Conservation (phyloP, 208 protist species). For the Naegleria gruberi region DNA sequence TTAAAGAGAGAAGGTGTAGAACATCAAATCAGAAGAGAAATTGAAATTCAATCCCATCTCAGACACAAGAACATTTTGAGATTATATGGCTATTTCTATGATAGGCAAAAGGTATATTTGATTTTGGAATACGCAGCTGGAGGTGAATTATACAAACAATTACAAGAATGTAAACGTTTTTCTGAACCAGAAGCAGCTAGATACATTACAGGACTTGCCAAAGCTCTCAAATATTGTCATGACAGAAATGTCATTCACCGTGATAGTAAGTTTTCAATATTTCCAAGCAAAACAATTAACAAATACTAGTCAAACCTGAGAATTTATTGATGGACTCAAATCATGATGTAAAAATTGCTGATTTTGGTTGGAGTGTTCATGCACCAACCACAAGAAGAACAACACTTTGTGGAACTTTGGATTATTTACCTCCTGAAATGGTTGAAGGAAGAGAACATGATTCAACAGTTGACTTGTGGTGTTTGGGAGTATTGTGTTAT, state of each 20-base stretch:
- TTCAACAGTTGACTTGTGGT: constrained; percentile 84
- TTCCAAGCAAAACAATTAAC: neutral
- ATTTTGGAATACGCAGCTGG: constrained; percentile 96
- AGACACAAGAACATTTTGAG: constrained; percentile 95
- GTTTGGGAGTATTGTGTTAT: constrained; percentile 91
- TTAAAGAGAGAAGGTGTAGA: constrained; percentile 85
- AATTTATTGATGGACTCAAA: neutral
- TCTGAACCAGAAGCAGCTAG: constrained; percentile 62
- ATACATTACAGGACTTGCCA: neutral
- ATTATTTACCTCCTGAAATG: constrained; percentile 99
- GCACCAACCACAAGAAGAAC: constrained; percentile 77
- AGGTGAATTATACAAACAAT: constrained; percentile 95
- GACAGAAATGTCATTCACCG: constrained; percentile 91
- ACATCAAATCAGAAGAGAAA: constrained; percentile 93
- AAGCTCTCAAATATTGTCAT: constrained; percentile 90
- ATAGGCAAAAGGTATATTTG: constrained; percentile 91
- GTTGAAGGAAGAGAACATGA: constrained; percentile 75
- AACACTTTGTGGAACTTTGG: constrained; percentile 93
- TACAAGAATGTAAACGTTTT: constrained; percentile 75
- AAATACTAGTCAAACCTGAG: neutral
- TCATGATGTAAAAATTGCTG: constrained; percentile 94
- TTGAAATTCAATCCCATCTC: constrained; percentile 97
- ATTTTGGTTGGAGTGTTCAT: constrained; percentile 99
- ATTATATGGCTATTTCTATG: constrained; percentile 96
- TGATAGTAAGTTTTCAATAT: constrained; percentile 86